Evolutionary conservation across 2,329 filamentous ascomycete genomes (phyloP).

Genomic region (Penicillium sclerotigenum): DNA sequence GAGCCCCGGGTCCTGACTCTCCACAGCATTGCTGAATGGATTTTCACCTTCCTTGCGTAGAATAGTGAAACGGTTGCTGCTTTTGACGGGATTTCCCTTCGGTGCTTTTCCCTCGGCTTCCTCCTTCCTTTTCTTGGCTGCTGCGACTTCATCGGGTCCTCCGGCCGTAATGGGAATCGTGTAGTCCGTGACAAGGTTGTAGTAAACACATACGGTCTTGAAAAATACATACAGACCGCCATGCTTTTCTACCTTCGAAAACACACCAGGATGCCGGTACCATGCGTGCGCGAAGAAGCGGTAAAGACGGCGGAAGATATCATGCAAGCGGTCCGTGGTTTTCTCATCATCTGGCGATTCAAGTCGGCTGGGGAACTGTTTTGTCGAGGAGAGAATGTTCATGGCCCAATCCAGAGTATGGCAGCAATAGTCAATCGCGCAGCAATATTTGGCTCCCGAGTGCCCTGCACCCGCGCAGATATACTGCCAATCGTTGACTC

Average conservation of each 20-base stretch:
- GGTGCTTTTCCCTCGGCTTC: background rate
- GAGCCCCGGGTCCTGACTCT: constrained; percentile 46
- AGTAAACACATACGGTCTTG: constrained; percentile 88
- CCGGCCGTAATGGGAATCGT: constrained; percentile 92
- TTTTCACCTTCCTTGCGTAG: constrained; percentile 34
- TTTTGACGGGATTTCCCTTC: constrained; percentile 25
- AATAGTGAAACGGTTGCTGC: constrained; percentile 36
- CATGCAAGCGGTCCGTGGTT: constrained; percentile 67
- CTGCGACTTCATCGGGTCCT: constrained; percentile 60
- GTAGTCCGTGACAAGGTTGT: constrained; percentile 88
- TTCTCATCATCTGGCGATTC: background rate
- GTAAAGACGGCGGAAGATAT: constrained; percentile 91
- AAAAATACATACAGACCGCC: constrained; percentile 95
- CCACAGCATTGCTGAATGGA: constrained; percentile 14
- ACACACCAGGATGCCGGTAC: constrained; percentile 94
- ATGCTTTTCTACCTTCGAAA: constrained; percentile 87
- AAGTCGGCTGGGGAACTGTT: constrained; percentile 69
- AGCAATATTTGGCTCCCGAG: constrained; percentile 54
- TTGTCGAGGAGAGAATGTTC: constrained; percentile 86
- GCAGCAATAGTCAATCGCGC: constrained; percentile 98
- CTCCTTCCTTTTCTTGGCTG: constrained; percentile 11
- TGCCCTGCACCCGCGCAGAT: constrained; percentile 63
- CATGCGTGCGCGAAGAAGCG: constrained; percentile 97
- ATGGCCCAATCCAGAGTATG: constrained; percentile 98
- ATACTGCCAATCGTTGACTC: constrained; percentile 98